Evolutionary conservation across 2,329 filamentous ascomycete species (phyloP).

Genomic region (Arthrobotrys iridis): DNA sequence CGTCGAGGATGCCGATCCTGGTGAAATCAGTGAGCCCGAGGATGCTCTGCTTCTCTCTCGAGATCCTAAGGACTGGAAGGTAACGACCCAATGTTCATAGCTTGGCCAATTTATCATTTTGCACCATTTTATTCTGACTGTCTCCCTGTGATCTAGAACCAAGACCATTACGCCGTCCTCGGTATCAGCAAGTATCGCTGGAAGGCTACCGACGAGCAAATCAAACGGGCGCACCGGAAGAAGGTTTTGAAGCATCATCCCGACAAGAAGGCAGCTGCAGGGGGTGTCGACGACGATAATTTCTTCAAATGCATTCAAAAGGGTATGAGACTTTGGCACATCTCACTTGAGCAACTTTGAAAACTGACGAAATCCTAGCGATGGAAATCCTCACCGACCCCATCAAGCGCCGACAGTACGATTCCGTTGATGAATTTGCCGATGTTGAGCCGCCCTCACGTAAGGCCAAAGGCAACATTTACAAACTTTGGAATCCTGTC

Average conservation of each 20-base stretch:
- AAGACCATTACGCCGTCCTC: conserved; percentile 98
- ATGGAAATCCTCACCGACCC: conserved; percentile 93
- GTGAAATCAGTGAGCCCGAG: conserved; percentile 92
- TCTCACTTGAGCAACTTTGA: not conserved
- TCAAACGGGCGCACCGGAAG: conserved; percentile 98
- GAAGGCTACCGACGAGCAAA: conserved; percentile 95
- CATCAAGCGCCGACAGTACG: conserved; percentile 89
- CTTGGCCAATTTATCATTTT: not conserved
- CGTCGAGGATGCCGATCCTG: conserved; percentile 87
- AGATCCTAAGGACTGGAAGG: conserved; percentile 99
- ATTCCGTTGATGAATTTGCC: conserved; percentile 93
- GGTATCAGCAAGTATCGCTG: conserved; percentile 91
- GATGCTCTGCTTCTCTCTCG: conserved; percentile 90
- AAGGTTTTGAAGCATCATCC: conserved; percentile 99
- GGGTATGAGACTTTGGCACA: conserved; percentile 56
- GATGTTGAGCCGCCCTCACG: conserved; percentile 92
- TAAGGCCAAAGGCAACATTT: conserved; percentile 93
- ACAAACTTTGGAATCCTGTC: conserved; percentile 90
- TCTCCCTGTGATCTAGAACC: conserved; percentile 67
- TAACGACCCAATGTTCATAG: conserved; percentile 62
- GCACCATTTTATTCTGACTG: conserved; percentile 42
- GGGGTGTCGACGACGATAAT: conserved; percentile 87
- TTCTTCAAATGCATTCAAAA: conserved; percentile 99
- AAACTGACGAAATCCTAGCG: conserved; percentile 63
- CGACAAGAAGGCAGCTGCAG: conserved; percentile 95